phyloP scores from a whole-genome alignment of 75 land plant genomes.

The Sequoia sempervirens region DNA sequence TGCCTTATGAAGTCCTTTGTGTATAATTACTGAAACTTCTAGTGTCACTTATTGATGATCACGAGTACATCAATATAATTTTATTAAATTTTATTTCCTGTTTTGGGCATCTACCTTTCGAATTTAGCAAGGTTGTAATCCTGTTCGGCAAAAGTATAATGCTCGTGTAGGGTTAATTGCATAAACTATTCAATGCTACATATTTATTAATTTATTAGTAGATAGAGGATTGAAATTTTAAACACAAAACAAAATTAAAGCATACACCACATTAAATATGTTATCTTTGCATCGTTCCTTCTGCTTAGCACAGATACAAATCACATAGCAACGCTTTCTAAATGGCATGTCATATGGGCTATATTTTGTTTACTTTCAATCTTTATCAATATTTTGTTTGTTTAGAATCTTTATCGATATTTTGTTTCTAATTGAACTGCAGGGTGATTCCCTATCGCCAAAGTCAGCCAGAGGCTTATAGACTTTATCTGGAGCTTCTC shows the following conservation, averaged over 20 bases:
- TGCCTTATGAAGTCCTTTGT: not conserved
- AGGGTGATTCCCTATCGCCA: conserved; percentile 54
- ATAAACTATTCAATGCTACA: not conserved
- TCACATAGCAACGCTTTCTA: not conserved
- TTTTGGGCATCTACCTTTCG: not conserved
- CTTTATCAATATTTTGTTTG: not conserved
- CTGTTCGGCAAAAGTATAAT: not conserved
- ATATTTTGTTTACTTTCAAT: not conserved
- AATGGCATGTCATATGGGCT: not conserved
- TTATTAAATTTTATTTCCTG: not conserved
- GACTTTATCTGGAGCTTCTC: conserved; percentile 56
- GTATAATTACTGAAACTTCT: not conserved
- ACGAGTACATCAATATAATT: not conserved
- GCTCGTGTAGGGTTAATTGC: not conserved
- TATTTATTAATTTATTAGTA: not conserved
- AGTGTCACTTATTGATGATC: not conserved
- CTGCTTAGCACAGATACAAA: not conserved
- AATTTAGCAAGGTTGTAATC: not conserved
- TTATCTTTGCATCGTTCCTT: not conserved
- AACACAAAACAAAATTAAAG: not conserved
- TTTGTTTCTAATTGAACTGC: conserved; percentile 6
- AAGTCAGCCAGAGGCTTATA: conserved; percentile 59
- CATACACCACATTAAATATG: not conserved
- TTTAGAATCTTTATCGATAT: not conserved
- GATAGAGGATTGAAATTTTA: not conserved